Percentiles rank a stretch among this genome's conserved stretches.
phyloP scores from a whole-genome alignment of 257 asterid species.

The Solanum microdontum region DNA sequence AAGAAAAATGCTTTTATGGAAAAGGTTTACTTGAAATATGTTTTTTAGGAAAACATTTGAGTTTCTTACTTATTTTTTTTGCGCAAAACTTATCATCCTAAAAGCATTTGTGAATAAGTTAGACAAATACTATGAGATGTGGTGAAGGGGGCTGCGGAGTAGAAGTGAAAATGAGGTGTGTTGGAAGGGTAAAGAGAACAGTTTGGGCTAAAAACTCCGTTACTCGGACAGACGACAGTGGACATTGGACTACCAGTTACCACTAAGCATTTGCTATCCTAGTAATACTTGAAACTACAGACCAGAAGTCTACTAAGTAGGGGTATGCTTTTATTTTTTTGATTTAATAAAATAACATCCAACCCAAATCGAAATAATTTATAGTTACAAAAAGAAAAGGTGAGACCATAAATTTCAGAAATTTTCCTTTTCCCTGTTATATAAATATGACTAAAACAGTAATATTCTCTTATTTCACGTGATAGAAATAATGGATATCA shows the following conservation, averaged over 20 bases:
- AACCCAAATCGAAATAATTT: not conserved
- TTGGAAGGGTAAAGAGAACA: not conserved
- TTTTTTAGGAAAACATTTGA: not conserved
- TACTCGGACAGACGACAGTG: not conserved
- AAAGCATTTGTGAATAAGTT: not conserved
- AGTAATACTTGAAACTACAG: not conserved
- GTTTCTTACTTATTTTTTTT: not conserved
- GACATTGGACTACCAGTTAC: not conserved
- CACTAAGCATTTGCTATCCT: not conserved
- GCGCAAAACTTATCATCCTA: not conserved
- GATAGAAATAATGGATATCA: not conserved
- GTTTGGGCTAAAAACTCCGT: not conserved
- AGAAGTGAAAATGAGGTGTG: not conserved
- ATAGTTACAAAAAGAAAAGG: not conserved
- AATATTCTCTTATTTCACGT: not conserved
- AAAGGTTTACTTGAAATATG: not conserved
- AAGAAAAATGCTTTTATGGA: not conserved
- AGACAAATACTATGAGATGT: not conserved
- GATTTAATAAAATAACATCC: not conserved
- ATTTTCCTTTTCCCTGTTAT: not conserved
- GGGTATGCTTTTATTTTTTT: not conserved
- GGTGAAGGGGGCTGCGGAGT: not conserved
- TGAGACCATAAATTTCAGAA: not conserved
- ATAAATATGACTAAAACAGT: not conserved
- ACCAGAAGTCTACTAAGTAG: not conserved